Evolutionary conservation across 306 rosid species (phyloP), one percentile per base, ranked within the genome.

Genomic region (Phaseolus lunatus): DNA sequence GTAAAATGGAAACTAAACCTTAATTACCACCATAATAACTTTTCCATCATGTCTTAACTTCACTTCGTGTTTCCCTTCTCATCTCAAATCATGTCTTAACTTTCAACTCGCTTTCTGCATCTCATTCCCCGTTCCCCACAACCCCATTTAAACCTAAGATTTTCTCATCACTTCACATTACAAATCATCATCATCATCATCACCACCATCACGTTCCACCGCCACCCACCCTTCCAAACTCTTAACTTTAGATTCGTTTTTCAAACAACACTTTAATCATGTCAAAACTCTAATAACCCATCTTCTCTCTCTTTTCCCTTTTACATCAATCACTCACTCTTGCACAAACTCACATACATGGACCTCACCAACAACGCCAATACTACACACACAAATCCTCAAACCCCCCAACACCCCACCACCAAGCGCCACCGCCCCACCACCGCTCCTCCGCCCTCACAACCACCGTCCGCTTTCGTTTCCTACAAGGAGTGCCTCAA

Each of bases 401-500:
- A 85, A 80, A 82, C 89, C 64, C 89, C 93, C 52, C 90, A 53
- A 50, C 74, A 20, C 10, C 48, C 56, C 76, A 66, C 88, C 64
- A 37, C 33, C 33, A 67, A 67, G 23, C 72, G 20, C 13, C 73
- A 66, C 90, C 58, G 4, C 65, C 14, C 50, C 49, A 2, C 58
- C 67, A 8, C 73, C 12, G 65, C 15, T 0, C 69, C 61, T 12
- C 67, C 53, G 0, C 75, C 73, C 6, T 50, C 70, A 5, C 57
- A 6, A 2, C 76, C 82, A n/a, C 67, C 73, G 16, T 39, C 72
- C 10, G 12, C 43, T 26, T 83, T 35, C 16, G 84, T 76, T 14
- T 73, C 75, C 15, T 91, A 91, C 91, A 88, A 79, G 7, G 97
- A 91, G 63, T 93, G 98, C 52, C 91, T 91, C 39, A 91, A 87